Base-by-base conservation (phyloP, 768 basidiomycete species). In the Tephrocybe sp. region DNA sequence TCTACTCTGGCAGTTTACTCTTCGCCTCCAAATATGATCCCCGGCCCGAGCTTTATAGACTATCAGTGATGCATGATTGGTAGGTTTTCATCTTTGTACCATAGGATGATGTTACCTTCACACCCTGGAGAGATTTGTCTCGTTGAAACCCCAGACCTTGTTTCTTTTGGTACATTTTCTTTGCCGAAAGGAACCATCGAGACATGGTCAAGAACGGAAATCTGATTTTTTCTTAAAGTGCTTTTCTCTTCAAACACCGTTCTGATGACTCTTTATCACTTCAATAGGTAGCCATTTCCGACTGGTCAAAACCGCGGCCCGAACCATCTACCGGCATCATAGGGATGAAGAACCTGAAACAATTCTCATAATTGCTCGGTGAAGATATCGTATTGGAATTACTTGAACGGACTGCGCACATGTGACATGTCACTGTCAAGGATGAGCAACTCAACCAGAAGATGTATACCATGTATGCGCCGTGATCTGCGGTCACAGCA, bases 161-260 rank as follows among this genome's bases (percentile, higher is more conserved):
- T 54, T 58, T 50, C 61, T 57, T 60, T 74, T 67, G 79, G 78
- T 77, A 75, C 57, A 73, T 68, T 71, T 59, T 62, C 52, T 45
- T 44, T n/a, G 42, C 9, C 32, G 47, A 43, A 67, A 68, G 73
- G 76, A 73, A 81, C 77, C 78, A 72, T 72, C 62, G 58, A 61
- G 56, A 50, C 53, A 60, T 61, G 56, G 74, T 69, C 74, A 74
- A 81, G 80, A 81, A 81, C 79, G 79, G 79, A 81, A 78, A 81
- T 74, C 80, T 81, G 79, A 81, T 66, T 68, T 66, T 30, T 64
- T 50, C 53, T 46, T 30, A 30, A 5, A 30, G 45, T 28, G 34
- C n/a, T 47, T 23, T 50, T 33, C n/a, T 25, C 25, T 23, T 20
- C 48, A 39, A 26, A 3, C 23, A 24, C 5, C 5, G 28, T n/a